A percentile compares a stretch with the other conserved stretches of the same genome.
Evolutionary conservation across 106 monocot genomes (phyloP).

Genomic region (Phalaenopsis equestris): DNA sequence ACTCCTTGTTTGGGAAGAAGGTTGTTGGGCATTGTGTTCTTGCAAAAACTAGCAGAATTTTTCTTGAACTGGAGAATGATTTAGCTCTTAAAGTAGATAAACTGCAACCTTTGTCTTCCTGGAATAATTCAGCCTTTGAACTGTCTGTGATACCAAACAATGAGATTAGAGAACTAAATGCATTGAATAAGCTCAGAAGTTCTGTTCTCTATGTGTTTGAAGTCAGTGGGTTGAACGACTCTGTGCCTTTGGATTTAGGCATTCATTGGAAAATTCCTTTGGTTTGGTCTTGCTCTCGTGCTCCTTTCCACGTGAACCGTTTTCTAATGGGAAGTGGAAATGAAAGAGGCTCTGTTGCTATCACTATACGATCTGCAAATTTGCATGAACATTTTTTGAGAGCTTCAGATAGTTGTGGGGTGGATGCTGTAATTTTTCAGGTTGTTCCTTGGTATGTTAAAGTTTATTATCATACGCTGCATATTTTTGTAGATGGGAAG

Average conservation of each 20-base stretch:
- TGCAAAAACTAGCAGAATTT: slow-evolving; percentile 68
- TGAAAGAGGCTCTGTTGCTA: slow-evolving; percentile 93
- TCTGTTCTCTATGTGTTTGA: slow-evolving; percentile 53
- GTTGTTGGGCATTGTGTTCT: slow-evolving; percentile 50
- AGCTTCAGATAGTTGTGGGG: slow-evolving; percentile 29
- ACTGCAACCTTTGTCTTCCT: slow-evolving; percentile 23
- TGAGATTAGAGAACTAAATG: slow-evolving; percentile 29
- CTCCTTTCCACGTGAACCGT: slow-evolving; percentile 62
- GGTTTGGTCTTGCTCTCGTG: slow-evolving; percentile 39
- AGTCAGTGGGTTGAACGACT: slow-evolving; percentile 24
- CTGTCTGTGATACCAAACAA: slow-evolving; percentile 43
- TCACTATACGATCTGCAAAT: slow-evolving; percentile 49
- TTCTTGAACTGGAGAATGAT: slow-evolving; percentile 62
- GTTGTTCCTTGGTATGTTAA: slow-evolving; percentile 98
- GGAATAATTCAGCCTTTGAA: slow-evolving; percentile 39
- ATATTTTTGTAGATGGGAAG: slow-evolving; percentile 68
- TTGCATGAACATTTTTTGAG: slow-evolving; percentile 16
- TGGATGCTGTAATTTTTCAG: slow-evolving; percentile 65
- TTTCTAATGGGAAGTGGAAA: slow-evolving; percentile 97
- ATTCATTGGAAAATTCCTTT: slow-evolving; percentile 78
- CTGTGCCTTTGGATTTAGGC: slow-evolving; percentile 59
- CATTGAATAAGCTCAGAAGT: slow-evolving; percentile 15
- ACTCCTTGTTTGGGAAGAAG: slow-evolving; percentile 63
- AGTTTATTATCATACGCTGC: slow-evolving; percentile 86
- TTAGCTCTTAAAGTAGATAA: slow-evolving; percentile 45